These are phyloP conservation scores for Talaromyces marneffei DNA, from an alignment of 2,329 filamentous ascomycete species.

Conservation along the genomic window DNA sequence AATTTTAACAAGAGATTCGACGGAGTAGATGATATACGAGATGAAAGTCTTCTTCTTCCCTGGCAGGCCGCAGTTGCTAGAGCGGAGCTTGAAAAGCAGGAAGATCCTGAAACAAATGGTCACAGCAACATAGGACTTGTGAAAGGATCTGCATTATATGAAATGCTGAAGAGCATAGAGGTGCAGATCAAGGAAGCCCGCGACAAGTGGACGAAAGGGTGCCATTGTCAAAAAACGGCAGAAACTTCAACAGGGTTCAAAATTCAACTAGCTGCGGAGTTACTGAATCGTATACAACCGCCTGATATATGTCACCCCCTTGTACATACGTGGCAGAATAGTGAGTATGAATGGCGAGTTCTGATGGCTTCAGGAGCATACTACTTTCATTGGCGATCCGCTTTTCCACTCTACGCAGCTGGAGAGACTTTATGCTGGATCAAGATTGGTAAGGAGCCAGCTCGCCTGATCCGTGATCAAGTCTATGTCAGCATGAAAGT, in stretches of 20 bases:
- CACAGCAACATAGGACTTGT: neutral
- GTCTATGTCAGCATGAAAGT: slow-evolving; percentile 28
- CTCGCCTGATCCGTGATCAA: slow-evolving; percentile 24
- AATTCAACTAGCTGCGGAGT: slow-evolving; percentile 26
- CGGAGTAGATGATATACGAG: slow-evolving; percentile 17
- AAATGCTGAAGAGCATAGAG: slow-evolving; percentile 19
- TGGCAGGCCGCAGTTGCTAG: slow-evolving; percentile 25
- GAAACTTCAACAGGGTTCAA: neutral
- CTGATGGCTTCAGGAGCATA: slow-evolving; percentile 39
- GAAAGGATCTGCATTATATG: slow-evolving; percentile 16
- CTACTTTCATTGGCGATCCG: slow-evolving; percentile 17
- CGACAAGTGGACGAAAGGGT: slow-evolving; percentile 19
- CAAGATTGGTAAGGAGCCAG: slow-evolving; percentile 23
- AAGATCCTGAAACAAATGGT: neutral
- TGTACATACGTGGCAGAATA: slow-evolving; percentile 31
- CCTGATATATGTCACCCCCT: slow-evolving; percentile 29
- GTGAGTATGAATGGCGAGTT: slow-evolving; percentile 26
- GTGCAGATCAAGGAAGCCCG: slow-evolving; percentile 18
- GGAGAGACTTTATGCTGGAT: slow-evolving; percentile 31
- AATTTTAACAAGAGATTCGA: slow-evolving; percentile 26
- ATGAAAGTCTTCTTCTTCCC: slow-evolving; percentile 31
- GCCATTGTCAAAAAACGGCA: neutral
- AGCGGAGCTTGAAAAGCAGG: slow-evolving; percentile 18
- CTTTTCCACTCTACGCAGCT: slow-evolving; percentile 28
- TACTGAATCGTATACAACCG: slow-evolving; percentile 26